Evolutionary conservation across 2,329 filamentous ascomycete genomes (phyloP).

Genomic region (Cercospora janseana): DNA sequence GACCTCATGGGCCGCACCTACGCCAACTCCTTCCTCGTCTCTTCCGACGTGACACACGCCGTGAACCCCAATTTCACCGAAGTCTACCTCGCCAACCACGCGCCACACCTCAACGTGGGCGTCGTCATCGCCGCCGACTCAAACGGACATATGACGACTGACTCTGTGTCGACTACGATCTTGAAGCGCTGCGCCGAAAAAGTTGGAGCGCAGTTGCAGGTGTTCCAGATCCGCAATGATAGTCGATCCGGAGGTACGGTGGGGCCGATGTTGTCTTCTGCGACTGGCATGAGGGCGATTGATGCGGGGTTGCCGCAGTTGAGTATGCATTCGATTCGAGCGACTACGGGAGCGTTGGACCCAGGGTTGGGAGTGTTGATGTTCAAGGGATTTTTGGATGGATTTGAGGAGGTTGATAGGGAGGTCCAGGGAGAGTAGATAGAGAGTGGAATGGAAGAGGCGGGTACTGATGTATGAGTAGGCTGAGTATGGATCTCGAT

Average conservation of each 20-base stretch:
- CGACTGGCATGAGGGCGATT: slow-evolving; percentile 76
- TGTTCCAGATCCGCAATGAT: slow-evolving; percentile 95
- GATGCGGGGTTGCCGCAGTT: slow-evolving; percentile 89
- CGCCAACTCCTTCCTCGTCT: slow-evolving; percentile 87
- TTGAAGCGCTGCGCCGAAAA: slow-evolving; percentile 76
- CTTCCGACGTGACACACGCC: slow-evolving; percentile 89
- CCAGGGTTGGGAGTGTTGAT: slow-evolving; percentile 83
- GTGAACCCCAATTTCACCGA: slow-evolving; percentile 90
- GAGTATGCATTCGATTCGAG: slow-evolving; percentile 90
- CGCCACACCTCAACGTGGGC: slow-evolving; percentile 84
- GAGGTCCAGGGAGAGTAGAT: slow-evolving; percentile 60
- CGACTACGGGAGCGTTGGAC: slow-evolving; percentile 80
- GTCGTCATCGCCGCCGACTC: slow-evolving; percentile 76
- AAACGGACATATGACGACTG: slow-evolving; percentile 96
- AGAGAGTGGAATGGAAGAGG: neutral
- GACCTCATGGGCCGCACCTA: slow-evolving; percentile 75
- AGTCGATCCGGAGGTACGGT: slow-evolving; percentile 86
- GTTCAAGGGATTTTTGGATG: slow-evolving; percentile 85
- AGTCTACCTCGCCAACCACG: slow-evolving; percentile 80
- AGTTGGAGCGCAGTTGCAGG: slow-evolving; percentile 68
- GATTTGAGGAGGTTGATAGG: slow-evolving; percentile 78
- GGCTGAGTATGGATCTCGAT: too few species aligned
- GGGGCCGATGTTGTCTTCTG: slow-evolving; percentile 81
- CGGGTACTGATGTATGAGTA: neutral
- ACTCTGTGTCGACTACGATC: slow-evolving; percentile 78